Evolutionary conservation across 139 green algal genomes (phyloP), one percentile per base, ranked within the genome.

Genomic region (Chlorella sp.): DNA sequence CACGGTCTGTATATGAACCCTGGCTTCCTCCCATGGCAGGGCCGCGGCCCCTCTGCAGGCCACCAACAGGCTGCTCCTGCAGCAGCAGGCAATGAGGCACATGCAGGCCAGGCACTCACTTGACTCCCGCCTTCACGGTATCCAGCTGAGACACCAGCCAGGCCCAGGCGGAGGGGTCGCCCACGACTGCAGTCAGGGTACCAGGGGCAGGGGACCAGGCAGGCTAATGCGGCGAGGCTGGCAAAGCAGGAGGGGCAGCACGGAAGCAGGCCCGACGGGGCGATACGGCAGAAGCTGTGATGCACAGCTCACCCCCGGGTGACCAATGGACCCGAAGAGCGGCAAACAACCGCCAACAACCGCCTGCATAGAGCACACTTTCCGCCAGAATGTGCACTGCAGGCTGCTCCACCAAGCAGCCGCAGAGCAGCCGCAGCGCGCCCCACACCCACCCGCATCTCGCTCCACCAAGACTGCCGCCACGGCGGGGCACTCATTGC

Each of bases 391-490:
- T n/a, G n/a, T n/a, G n/a, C n/a, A n/a, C n/a, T 76, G 68, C 68
- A 76, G 21, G 2, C 26, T 76, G 2, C 24, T 36, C 7, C 68
- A 81, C 0, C 3, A 14, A 81, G 34, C 75, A 32, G 75, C 14
- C 5, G 32, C 24, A 53, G 7, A 57, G 48, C 48, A 57, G 48
- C 48, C 1, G 75, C 34, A 53, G 75, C 34, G 37, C 32, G 19
- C 3, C 34, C 83, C 21, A 5, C 26, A 64, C 82, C 16, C 64
- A 88, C 84, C 84, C 5, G 32, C 37, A 2, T 48, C 91, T 61
- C 88, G 66, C 19, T 91, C 84, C 34, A 96, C 61, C 53, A 96
- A 88, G 61, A 96, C 26, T 0, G 92, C 91, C 30, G 89, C 91
- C 34, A 96, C 94, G 9, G 93, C 90, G 16, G 94, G 91, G 0